Percentiles rank a stretch among this genome's conserved stretches.
These are phyloP conservation scores for Sanghuangporus weigelae DNA, from an alignment of 1,284 basidiomycete species.

Conservation along the genomic window DNA sequence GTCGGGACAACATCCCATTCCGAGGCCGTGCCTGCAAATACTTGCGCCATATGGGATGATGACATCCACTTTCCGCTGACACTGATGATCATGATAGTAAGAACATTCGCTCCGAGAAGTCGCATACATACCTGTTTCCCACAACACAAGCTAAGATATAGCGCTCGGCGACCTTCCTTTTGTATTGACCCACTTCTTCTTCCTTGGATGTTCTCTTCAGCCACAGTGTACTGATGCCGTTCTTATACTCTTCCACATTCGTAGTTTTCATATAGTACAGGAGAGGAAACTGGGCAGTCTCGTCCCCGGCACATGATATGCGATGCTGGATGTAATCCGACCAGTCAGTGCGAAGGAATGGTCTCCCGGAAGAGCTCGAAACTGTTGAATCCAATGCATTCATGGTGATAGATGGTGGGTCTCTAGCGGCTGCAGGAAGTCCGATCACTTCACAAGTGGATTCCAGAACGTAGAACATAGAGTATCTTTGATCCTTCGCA, in stretches of 20 bases:
- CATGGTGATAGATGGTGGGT: not conserved
- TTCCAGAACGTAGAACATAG: constrained; percentile 50
- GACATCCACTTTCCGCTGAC: constrained; percentile 64
- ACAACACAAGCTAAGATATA: constrained; percentile 65
- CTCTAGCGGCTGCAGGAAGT: constrained; percentile 20
- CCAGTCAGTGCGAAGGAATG: constrained; percentile 56
- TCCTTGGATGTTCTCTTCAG: constrained; percentile 39
- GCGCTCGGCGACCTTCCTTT: constrained; percentile 46
- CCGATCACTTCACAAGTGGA: constrained; percentile 68
- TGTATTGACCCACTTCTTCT: constrained; percentile 36
- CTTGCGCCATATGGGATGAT: constrained; percentile 56
- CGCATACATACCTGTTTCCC: constrained; percentile 50
- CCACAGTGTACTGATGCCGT: constrained; percentile 64
- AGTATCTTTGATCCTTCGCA: constrained; percentile 20
- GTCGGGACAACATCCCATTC: constrained; percentile 11
- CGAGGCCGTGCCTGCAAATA: constrained; percentile 46
- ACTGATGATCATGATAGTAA: constrained; percentile 30
- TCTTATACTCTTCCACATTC: constrained; percentile 63
- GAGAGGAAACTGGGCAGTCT: constrained; percentile 23
- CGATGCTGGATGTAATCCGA: constrained; percentile 43
- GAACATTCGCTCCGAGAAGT: not conserved
- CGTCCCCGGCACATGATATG: constrained; percentile 10
- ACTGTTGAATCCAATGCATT: no score
- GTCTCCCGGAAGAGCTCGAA: constrained; percentile 12
- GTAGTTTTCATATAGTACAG: constrained; percentile 47